These are phyloP conservation scores for Phaeoacremonium minimum DNA, from an alignment of 2,329 filamentous ascomycete genomes.

Conservation along the genomic window DNA sequence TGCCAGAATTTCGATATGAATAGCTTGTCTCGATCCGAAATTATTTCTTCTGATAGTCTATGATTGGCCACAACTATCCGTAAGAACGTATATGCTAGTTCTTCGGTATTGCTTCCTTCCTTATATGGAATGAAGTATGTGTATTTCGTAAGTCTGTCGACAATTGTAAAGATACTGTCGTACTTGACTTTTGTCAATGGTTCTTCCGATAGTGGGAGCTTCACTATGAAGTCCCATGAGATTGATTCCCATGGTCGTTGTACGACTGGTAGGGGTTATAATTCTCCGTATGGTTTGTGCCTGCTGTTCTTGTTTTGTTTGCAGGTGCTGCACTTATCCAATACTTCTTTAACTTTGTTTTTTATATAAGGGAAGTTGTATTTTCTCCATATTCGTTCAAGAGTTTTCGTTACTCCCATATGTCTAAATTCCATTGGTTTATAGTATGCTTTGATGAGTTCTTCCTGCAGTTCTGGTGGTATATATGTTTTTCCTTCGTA, in stretches of 20 bases:
- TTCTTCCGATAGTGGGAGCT: neutral
- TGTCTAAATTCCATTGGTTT: neutral
- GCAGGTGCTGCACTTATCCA: conserved; percentile 1
- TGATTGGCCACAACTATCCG: neutral
- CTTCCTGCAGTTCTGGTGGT: neutral
- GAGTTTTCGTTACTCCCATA: neutral
- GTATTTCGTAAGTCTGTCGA: conserved; percentile 2
- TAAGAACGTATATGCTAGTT: neutral
- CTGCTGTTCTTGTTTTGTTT: neutral
- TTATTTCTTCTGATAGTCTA: conserved; percentile 1
- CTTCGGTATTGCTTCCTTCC: neutral
- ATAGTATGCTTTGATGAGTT: neutral
- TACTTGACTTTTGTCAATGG: neutral
- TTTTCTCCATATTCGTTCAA: neutral
- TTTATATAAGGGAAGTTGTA: neutral
- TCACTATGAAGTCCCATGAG: neutral
- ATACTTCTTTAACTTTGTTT: neutral
- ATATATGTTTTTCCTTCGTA: neutral
- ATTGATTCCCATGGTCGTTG: neutral
- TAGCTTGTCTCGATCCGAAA: neutral
- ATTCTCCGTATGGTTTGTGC: neutral
- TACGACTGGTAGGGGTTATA: neutral
- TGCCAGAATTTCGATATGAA: neutral
- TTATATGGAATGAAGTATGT: neutral
- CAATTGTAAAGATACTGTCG: conserved; percentile 1